Conservation (phyloP, 139 green algal genomes). For the Coelastrella sp. region DNA sequence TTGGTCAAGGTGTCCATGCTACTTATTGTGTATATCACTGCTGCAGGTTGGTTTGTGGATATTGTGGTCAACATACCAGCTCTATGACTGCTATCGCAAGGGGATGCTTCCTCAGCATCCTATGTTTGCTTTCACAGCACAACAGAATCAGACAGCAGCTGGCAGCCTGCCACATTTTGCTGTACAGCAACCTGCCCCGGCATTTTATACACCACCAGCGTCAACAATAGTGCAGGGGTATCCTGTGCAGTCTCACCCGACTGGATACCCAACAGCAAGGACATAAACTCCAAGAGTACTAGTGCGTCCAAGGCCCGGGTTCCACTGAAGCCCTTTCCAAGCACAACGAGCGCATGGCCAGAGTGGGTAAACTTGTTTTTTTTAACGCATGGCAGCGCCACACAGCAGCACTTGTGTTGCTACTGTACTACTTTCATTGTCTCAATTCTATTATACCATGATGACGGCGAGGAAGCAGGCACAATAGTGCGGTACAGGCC, state of each 20-base stretch:
- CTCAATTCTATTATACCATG: no score
- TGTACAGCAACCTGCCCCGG: background rate
- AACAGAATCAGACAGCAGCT: constrained; percentile 24
- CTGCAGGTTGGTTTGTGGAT: constrained; percentile 62
- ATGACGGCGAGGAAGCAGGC: no score
- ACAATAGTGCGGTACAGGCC: no score
- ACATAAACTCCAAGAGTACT: no score
- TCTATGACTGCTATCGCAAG: constrained; percentile 52
- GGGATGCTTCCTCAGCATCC: constrained; percentile 63
- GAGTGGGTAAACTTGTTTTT: no score
- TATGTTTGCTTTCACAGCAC: constrained; percentile 62
- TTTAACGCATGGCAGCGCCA: no score
- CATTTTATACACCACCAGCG: background rate
- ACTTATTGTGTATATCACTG: no score
- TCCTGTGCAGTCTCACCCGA: background rate
- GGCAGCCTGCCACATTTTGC: background rate
- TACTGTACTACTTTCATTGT: no score
- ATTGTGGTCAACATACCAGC: constrained; percentile 55
- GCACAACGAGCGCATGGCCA: no score
- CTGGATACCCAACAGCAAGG: background rate
- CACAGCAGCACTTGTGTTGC: no score
- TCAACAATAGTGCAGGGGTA: constrained; percentile 23
- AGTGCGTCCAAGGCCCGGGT: no score
- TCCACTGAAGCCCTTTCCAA: no score
- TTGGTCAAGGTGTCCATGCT: background rate